Base-by-base conservation (phyloP, 495 filamentous ascomycete genomes). In the Aspergillus haitiensis region DNA sequence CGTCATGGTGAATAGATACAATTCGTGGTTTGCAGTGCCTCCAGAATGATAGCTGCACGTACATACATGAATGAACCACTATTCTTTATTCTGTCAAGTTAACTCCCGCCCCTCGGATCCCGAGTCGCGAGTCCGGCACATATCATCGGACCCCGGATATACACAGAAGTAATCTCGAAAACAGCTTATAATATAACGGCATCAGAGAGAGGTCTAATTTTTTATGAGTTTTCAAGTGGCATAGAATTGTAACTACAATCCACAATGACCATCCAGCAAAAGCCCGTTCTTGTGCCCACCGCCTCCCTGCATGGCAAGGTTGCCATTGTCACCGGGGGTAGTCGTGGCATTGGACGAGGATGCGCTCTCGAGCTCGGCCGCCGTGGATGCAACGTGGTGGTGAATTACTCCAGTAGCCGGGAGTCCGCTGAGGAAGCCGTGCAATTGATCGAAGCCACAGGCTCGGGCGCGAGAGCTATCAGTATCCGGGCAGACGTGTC, bases 351-450 rank as follows among this genome's bases (percentile, higher is more conserved):
- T 32, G 49, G 49, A 10, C 27, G 27, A 31, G 27, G n/a, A 10
- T 34, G 31, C 27, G 49, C 15, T 32, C 49, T 31, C 49, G 34
- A 52, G 8, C 49, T 52, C 4, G 49, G 27, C 27, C 31, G 49
- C 49, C 31, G 34, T 12, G 49, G 49, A 21, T 52, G 49, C 49
- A 52, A 35, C 49, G 49, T 52, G 21, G 34, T 52, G 7, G 35
- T 52, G 8, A 52, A 52, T 32, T 52, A 52, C 31, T 21, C 49
- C 0, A 35, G 27, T 1, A 35, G 27, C 27, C 37, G n/a, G n/a
- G 10, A 10, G 3, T 52, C 49, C 5, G 31, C 49, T 32, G 49
- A 52, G 10, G 34, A 52, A n/a, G 27, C 49, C 10, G 49, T 34
- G 8, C 13, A 8, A 8, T 35, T 15, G 32, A 31, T 52, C 49